Conservation (phyloP, 805 yeast species). For the Candida coquimbonensis region DNA sequence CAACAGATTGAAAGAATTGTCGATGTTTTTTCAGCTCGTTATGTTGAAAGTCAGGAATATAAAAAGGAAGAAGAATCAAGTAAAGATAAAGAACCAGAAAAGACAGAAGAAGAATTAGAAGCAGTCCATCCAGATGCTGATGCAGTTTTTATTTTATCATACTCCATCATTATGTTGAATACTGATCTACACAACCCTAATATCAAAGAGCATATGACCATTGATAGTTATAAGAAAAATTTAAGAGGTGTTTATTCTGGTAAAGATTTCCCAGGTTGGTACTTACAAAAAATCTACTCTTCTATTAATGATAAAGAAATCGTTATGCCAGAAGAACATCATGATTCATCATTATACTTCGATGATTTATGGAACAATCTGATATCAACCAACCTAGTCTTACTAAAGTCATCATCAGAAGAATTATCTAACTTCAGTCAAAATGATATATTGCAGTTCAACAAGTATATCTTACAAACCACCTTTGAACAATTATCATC, state of each 20-base stretch:
- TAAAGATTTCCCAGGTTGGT: conserved; percentile 80
- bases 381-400: conserved; percentile 35
- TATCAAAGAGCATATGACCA: conserved; percentile 84
- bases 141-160: conserved; percentile 82
- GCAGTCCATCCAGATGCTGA: conserved; percentile 73
- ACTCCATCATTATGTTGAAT: conserved; percentile 88
- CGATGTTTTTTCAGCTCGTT: conserved; percentile 77
- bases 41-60: conserved; percentile 52
- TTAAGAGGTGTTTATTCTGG: conserved; percentile 73
- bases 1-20: conserved; percentile 93
- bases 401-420: conserved; percentile 23
- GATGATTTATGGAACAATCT: conserved; percentile 80
- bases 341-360: conserved; percentile 86
- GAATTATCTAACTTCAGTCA: conserved; percentile 9
- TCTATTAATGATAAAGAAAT: conserved; percentile 84
- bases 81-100: neutral
- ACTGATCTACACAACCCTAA: conserved; percentile 93
- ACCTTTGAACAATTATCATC: conserved; percentile 60
- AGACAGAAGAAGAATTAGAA: conserved; percentile 24
- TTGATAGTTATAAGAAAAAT: conserved; percentile 74
- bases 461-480: conserved; percentile 60
- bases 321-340: conserved; percentile 97
- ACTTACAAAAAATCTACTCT: conserved; percentile 68
- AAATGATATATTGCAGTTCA: conserved; percentile 46
- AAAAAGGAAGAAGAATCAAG: conserved; percentile 11